phyloP scores from a whole-genome alignment of 805 yeast species.

The Saccharomyces jurei region DNA sequence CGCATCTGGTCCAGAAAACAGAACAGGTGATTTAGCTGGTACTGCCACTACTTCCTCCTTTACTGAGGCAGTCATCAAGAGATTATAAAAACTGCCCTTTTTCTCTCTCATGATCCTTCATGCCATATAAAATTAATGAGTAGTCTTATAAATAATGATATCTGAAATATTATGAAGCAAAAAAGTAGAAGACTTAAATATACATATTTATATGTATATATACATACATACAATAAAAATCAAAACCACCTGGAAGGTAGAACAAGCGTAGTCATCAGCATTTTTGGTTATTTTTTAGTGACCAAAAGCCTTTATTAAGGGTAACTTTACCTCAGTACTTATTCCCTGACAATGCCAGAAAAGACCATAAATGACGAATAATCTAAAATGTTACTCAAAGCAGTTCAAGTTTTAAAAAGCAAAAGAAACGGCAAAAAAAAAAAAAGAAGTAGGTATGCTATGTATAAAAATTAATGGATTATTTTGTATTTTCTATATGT shows the following conservation, averaged over 20 bases:
- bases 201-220: neutral
- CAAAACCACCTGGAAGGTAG: neutral
- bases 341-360: neutral
- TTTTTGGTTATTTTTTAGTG: neutral
- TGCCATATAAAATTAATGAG: neutral
- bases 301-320: neutral
- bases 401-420: neutral
- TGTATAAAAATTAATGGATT: neutral
- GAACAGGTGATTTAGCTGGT: conserved; percentile 92
- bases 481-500: no score
- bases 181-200: neutral
- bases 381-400: neutral
- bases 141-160: neutral
- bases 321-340: neutral
- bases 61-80: conserved; percentile 81
- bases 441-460: neutral
- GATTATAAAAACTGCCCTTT: conserved; percentile 20
- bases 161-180: neutral
- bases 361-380: neutral
- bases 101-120: neutral
- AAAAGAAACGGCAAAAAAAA: neutral
- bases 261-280: neutral
- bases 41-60: conserved; percentile 79
- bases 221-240: neutral
- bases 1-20: conserved; percentile 91